Evolutionary conservation across 345 rosid genomes (phyloP).

Genomic region (Reutealis trisperma): DNA sequence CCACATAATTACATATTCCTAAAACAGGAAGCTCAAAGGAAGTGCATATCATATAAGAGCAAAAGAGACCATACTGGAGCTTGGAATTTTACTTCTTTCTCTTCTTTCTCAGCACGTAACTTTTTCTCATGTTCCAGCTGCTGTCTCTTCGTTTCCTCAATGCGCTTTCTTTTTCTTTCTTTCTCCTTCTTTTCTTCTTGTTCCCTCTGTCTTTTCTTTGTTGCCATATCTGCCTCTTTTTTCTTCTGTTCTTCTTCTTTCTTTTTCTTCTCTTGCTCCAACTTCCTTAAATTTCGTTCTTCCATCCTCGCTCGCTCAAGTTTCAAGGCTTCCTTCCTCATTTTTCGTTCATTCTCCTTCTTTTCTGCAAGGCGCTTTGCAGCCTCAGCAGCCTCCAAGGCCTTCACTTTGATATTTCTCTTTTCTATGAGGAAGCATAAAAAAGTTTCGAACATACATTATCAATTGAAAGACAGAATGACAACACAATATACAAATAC

Average conservation of each 20-base stretch:
- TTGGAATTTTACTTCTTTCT: constrained; percentile 43
- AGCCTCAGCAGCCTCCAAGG: constrained; percentile 88
- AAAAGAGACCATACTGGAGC: constrained; percentile 41
- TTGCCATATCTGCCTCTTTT: constrained; percentile 72
- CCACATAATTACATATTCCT: constrained; percentile 11
- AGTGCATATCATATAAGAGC: background rate
- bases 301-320: constrained; percentile 73
- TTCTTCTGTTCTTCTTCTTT: constrained; percentile 82
- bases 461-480: background rate
- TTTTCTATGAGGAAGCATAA: constrained; percentile 52
- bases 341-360: constrained; percentile 80
- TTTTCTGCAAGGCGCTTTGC: constrained; percentile 77
- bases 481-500: background rate
- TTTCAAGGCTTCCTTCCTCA: constrained; percentile 81
- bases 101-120: constrained; percentile 46
- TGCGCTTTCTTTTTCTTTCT: constrained; percentile 69
- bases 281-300: constrained; percentile 63
- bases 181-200: constrained; percentile 71
- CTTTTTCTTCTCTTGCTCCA: constrained; percentile 67
- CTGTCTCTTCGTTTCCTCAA: constrained; percentile 59
- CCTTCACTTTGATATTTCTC: constrained; percentile 85
- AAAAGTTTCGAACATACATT: background rate
- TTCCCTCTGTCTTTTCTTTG: constrained; percentile 70
- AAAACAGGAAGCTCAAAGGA: background rate
- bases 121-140: constrained; percentile 52